phyloP scores from a whole-genome alignment of 371 early-diverging fungal genomes.

The Mucor indicus region DNA sequence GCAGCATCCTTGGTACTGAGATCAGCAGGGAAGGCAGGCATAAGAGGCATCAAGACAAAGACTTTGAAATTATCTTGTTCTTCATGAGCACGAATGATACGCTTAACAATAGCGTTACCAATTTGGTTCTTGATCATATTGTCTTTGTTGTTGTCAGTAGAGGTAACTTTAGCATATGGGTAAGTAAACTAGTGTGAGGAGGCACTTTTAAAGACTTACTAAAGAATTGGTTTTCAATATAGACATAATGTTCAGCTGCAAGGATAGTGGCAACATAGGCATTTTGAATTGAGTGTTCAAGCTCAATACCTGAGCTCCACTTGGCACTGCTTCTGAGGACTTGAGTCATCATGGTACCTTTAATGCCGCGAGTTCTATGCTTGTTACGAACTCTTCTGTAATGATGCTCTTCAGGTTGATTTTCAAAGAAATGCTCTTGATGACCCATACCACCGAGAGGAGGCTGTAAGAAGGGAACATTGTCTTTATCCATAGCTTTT shows the following conservation, averaged over 20 bases:
- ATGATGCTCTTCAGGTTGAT: conserved; percentile 12
- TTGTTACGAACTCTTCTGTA: conserved; percentile 21
- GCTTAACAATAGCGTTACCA: conserved; percentile 74
- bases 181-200: too few relatives aligned
- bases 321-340: conserved; percentile 64
- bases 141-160: conserved; percentile 50
- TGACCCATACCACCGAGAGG: conserved; percentile 42
- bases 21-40: conserved; percentile 92
- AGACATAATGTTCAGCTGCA: conserved; percentile 80
- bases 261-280: conserved; percentile 80
- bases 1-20: conserved; percentile 74
- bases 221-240: conserved; percentile 98
- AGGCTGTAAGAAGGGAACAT: conserved; percentile 41
- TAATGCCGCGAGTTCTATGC: conserved; percentile 34
- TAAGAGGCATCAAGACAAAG: conserved; percentile 87
- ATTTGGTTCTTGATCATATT: conserved; percentile 71
- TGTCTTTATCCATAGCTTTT: conserved; percentile 34
- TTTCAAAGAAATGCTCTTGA: conserved; percentile 25
- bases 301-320: conserved; percentile 67
- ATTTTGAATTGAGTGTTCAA: conserved; percentile 77
- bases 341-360: conserved; percentile 64
- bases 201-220: conserved; percentile 48
- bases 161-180: conserved; percentile 53
- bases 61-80: conserved; percentile 76
- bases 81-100: conserved; percentile 76